Evolutionary conservation across 2,329 filamentous ascomycete species (phyloP).

Genomic region (Septoria petroselini): DNA sequence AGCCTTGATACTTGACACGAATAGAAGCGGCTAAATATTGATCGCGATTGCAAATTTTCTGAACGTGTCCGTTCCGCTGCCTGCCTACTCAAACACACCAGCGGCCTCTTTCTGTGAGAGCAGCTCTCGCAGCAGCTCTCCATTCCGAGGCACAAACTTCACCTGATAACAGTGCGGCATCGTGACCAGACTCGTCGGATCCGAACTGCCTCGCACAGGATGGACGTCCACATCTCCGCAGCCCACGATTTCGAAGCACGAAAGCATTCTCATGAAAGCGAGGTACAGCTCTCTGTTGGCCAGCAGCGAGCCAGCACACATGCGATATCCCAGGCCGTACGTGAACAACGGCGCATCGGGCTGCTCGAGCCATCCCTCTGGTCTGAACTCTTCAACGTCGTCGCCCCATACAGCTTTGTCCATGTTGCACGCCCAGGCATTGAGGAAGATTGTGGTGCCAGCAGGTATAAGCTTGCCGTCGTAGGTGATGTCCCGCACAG

Average conservation of each 20-base stretch:
- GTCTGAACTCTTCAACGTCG: constrained; percentile 55
- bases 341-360: constrained; percentile 64
- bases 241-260: constrained; percentile 58
- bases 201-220: constrained; percentile 58
- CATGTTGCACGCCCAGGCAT: constrained; percentile 68
- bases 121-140: constrained; percentile 21
- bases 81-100: constrained; percentile 16
- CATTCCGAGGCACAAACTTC: constrained; percentile 45
- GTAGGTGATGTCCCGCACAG: constrained; percentile 59
- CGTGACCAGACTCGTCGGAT: constrained; percentile 58
- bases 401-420: constrained; percentile 42
- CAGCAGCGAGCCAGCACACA: constrained; percentile 63
- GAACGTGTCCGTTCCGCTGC: too few species aligned
- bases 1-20: constrained; percentile 5
- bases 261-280: constrained; percentile 60
- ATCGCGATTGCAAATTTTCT: too few species aligned
- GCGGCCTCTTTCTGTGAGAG: constrained; percentile 25
- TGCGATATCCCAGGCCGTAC: constrained; percentile 64
- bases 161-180: constrained; percentile 54
- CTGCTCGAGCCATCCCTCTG: constrained; percentile 60
- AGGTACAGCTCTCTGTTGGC: constrained; percentile 65
- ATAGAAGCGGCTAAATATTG: neutral
- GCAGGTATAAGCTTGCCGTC: constrained; percentile 58
- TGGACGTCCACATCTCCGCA: constrained; percentile 57
- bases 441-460: constrained; percentile 63